Evolutionary conservation across 2,329 filamentous ascomycete species (phyloP).

Genomic region (Truncatella angustata): DNA sequence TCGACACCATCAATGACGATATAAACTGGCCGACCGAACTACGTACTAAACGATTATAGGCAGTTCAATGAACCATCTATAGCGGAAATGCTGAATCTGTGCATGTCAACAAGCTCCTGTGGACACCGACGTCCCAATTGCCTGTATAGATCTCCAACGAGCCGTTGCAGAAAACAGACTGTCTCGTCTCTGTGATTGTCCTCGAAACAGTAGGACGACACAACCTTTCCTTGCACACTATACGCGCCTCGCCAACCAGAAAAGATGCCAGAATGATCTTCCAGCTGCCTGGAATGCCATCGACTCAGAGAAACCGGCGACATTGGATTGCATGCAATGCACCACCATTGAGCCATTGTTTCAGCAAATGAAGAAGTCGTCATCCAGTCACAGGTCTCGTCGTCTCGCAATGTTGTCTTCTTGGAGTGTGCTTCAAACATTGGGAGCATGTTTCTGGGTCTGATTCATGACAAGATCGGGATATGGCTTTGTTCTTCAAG

Average conservation of each 20-base stretch:
- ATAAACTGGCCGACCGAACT: conserved; percentile 14
- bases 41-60: conserved; percentile 16
- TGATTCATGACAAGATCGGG: not conserved
- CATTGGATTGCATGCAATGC: not conserved
- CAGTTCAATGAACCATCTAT: conserved; percentile 17
- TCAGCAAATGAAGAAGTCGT: not conserved
- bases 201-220: conserved; percentile 22
- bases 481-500: too few relatives aligned
- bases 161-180: too few relatives aligned
- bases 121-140: too few relatives aligned
- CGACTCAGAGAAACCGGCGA: conserved; percentile 12
- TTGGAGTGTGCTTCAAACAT: not conserved
- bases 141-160: too few relatives aligned
- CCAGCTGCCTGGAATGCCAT: conserved; percentile 23
- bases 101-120: too few relatives aligned
- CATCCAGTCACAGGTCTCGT: conserved; percentile 3
- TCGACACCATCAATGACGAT: conserved; percentile 29
- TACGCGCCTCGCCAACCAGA: conserved; percentile 19
- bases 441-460: not conserved
- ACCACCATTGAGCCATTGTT: not conserved
- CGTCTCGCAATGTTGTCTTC: not conserved
- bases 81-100: conserved; percentile 8
- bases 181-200: too few relatives aligned
- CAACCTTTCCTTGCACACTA: conserved; percentile 20
- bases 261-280: conserved; percentile 28